Evolutionary conservation across 805 yeast species (phyloP).

Genomic region (Tanozyma kutaoensis): DNA sequence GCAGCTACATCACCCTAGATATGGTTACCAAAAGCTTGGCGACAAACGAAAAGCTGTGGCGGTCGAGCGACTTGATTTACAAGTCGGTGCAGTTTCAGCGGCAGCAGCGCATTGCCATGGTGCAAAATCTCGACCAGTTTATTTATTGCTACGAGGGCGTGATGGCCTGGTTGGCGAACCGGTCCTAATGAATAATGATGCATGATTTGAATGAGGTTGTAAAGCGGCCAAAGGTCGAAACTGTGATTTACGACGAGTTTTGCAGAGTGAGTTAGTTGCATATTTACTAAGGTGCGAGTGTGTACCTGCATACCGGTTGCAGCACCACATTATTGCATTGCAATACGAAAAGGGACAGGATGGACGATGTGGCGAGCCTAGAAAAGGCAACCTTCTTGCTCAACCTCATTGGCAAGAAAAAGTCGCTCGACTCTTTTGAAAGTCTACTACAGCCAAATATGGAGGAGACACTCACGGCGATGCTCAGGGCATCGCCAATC

Average conservation of each 20-base stretch:
- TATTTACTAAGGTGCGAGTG: too few relatives aligned
- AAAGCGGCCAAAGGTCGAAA: too few relatives aligned
- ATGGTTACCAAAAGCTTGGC: constrained; percentile 17
- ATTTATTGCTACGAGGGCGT: constrained; percentile 53
- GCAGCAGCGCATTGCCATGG: constrained; percentile 72
- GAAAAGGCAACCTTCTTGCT: background rate
- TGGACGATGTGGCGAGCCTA: too few relatives aligned
- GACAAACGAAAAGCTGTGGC: constrained; percentile 13
- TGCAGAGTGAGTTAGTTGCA: too few relatives aligned
- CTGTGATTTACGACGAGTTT: too few relatives aligned
- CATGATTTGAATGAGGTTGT: too few relatives aligned
- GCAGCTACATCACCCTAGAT: constrained; percentile 36
- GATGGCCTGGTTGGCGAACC: background rate
- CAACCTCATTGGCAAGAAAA: background rate
- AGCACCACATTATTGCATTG: too few relatives aligned
- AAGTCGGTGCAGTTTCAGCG: constrained; percentile 55
- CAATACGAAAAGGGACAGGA: too few relatives aligned
- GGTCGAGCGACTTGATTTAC: constrained; percentile 40
- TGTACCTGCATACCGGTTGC: too few relatives aligned
- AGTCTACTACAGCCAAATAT: constrained; percentile 4
- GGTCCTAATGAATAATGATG: background rate
- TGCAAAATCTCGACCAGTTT: constrained; percentile 67
- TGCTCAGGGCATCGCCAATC: constrained; percentile 5
- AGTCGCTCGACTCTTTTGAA: constrained; percentile 2
- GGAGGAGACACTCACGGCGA: constrained; percentile 1